Conservation (phyloP, 805 yeast species). For the Hemisphaericaspora nanyangensis region DNA sequence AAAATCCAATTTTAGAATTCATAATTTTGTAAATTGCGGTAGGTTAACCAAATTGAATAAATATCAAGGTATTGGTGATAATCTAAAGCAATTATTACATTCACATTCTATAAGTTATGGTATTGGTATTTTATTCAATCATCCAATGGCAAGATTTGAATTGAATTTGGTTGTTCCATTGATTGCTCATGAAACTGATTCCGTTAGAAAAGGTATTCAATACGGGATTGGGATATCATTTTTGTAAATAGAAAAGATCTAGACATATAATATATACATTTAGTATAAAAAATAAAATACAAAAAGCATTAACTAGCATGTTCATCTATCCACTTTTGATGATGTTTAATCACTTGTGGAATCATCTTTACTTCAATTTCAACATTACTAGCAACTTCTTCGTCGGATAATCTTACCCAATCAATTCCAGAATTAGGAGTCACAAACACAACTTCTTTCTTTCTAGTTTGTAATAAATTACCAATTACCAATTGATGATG, state of each 20-base stretch:
- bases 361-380: conserved; percentile 81
- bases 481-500: conserved; percentile 95
- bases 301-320: neutral
- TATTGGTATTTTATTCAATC: conserved; percentile 48
- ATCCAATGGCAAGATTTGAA: conserved; percentile 58
- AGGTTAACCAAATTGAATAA: conserved; percentile 30
- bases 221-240: conserved; percentile 60
- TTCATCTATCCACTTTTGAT: conserved; percentile 54
- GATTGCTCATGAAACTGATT: conserved; percentile 41
- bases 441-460: conserved; percentile 84
- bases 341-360: conserved; percentile 69
- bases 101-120: conserved; percentile 41
- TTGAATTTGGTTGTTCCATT: conserved; percentile 53
- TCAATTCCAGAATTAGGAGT: conserved; percentile 37
- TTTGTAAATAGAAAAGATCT: conserved; percentile 25
- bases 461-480: conserved; percentile 83
- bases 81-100: conserved; percentile 6
- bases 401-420: conserved; percentile 51
- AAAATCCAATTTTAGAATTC: conserved; percentile 47
- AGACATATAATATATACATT: neutral
- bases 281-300: neutral
- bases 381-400: conserved; percentile 34
- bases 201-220: conserved; percentile 49
- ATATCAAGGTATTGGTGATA: conserved; percentile 1
- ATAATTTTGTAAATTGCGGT: conserved; percentile 47